phyloP scores from a whole-genome alignment of 495 filamentous ascomycete genomes.

The Tuber brumale region DNA sequence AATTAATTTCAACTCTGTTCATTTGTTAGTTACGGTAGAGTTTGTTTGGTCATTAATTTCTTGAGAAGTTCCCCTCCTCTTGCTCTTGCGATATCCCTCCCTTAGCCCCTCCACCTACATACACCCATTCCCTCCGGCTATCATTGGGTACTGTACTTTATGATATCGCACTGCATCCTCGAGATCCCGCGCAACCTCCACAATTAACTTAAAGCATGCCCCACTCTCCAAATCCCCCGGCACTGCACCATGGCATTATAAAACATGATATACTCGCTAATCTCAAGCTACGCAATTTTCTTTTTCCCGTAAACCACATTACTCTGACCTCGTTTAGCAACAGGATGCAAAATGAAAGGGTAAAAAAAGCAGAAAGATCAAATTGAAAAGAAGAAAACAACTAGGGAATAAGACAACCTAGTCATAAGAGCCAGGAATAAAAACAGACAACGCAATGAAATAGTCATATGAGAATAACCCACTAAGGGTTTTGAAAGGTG shows the following conservation, averaged over 20 bases:
- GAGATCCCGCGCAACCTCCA: neutral
- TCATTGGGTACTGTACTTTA: neutral
- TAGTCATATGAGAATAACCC: neutral
- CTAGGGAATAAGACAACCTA: conserved; percentile 3
- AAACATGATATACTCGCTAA: conserved; percentile 3
- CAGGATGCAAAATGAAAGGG: neutral
- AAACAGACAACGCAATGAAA: neutral
- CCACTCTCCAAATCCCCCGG: neutral
- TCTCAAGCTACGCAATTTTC: neutral
- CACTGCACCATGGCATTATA: neutral
- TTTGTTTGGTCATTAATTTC: neutral
- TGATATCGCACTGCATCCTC: neutral
- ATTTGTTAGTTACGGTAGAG: neutral
- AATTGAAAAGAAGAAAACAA: neutral
- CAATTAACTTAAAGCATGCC: neutral
- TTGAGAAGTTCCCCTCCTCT: neutral
- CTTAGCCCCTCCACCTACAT: neutral
- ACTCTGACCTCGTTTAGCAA: conserved; percentile 2
- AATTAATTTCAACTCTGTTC: neutral
- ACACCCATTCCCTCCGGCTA: neutral
- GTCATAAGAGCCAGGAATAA: neutral
- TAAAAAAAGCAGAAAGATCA: neutral
- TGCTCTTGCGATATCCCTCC: neutral
- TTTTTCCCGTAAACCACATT: conserved; percentile 3
- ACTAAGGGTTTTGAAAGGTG: neutral